Evolutionary conservation across 1,139 yeast species (phyloP), one percentile per base, ranked within the genome.

Genomic region (Pichia cactophila): DNA sequence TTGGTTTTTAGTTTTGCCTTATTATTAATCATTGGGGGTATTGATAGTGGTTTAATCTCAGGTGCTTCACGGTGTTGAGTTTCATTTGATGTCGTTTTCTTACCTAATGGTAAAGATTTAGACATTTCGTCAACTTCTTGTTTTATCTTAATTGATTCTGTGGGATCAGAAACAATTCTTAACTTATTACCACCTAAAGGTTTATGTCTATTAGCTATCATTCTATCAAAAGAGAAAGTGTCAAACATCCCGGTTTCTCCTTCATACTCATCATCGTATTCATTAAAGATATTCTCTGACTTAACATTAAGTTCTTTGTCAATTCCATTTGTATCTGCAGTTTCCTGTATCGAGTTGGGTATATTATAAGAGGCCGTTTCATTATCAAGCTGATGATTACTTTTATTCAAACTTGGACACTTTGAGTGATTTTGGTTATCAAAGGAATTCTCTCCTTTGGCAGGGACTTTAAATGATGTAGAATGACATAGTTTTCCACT

Each of bases 231-330:
- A 7, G 49, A 43, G 33, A 54, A 54, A 17, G 50, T 50, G 42
- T 54, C 56, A 42, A 54, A 54, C 50, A 54, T 50, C 17, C 57
- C 57, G 11, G 46, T 54, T 28, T 41, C 46, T 38, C 41, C 47
- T n/a, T 43, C 43, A 17, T 46, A 45, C 29, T 44, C 47, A 12
- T 35, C 28, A 16, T 36, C 36, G 8, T 10, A n/a, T 14, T 9
- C 20, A n/a, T 31, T 17, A 17, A 38, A 16, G 7, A 37, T 26
- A 17, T 8, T 11, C 14, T 46, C 28, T 20, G 31, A 10, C n/a
- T 20, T 3, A 16, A 23, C 14, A 26, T 23, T 7, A 44, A 20
- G 33, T 9, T 16, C 38, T 10, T 5, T 17, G 11, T 16, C 23
- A 16, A 9, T 14, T 6, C 41, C 23, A 35, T 6, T 35, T 16